Evolutionary conservation across 208 protist species (phyloP).

Genomic region (Strigomonas culicis): DNA sequence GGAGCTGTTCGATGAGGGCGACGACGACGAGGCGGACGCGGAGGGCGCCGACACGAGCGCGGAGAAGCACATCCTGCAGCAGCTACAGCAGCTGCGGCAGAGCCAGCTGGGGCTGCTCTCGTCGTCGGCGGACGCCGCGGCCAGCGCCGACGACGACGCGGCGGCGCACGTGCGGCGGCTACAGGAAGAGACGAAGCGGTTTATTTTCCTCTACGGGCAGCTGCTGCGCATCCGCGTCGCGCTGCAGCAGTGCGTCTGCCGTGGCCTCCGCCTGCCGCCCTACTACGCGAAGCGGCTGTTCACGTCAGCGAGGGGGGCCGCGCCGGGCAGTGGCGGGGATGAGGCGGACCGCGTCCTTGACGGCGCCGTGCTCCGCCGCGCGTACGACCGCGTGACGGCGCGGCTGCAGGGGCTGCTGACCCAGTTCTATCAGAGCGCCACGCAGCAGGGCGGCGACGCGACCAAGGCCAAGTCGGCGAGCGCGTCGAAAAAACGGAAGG

Average conservation of each 20-base stretch:
- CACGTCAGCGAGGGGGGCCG: too few relatives aligned
- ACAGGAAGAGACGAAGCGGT: conserved; percentile 30
- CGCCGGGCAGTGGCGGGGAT: too few relatives aligned
- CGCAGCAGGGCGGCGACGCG: too few relatives aligned
- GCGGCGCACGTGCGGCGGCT: not conserved
- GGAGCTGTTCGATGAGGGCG: conserved; percentile 21
- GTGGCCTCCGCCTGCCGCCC: not conserved
- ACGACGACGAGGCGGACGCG: conserved; percentile 12
- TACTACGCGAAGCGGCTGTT: too few relatives aligned
- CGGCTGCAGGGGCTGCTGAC: too few relatives aligned
- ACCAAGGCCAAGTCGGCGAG: too few relatives aligned
- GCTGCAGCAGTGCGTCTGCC: conserved; percentile 56
- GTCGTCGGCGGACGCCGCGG: not conserved
- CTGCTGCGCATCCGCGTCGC: conserved; percentile 67
- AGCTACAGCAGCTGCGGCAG: conserved; percentile 27
- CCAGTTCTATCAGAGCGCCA: too few relatives aligned
- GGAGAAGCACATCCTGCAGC: conserved; percentile 27
- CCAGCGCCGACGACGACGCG: conserved; percentile 3
- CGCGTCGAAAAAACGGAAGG: not conserved
- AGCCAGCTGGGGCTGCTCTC: conserved; percentile 21
- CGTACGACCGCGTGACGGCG: too few relatives aligned
- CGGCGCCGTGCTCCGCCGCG: too few relatives aligned
- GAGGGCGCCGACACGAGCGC: conserved; percentile 12
- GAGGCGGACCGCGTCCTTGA: conserved; percentile 15
- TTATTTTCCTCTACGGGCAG: conserved; percentile 69